phyloP scores from a whole-genome alignment of 2,329 filamentous ascomycete species.

The Penicillium sp. region DNA sequence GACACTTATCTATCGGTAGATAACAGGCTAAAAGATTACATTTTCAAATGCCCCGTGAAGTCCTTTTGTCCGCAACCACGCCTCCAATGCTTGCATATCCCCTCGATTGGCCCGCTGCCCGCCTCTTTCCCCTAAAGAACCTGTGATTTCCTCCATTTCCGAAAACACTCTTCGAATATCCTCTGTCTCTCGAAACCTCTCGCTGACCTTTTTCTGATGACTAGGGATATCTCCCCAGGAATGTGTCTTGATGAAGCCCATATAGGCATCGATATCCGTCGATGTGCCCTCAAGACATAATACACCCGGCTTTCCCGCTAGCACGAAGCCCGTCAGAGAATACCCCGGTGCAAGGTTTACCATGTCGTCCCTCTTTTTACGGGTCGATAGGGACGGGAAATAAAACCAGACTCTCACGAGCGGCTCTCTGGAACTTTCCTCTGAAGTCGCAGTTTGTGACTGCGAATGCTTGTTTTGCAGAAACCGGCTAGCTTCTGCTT shows the following conservation, averaged over 20 bases:
- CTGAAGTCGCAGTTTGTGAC: background rate
- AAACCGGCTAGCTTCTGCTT: slow-evolving; percentile 35
- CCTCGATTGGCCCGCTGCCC: slow-evolving; percentile 34
- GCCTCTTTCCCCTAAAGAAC: slow-evolving; percentile 32
- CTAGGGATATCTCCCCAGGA: slow-evolving; percentile 63
- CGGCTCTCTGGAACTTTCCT: slow-evolving; percentile 14
- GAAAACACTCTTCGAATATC: slow-evolving; percentile 26
- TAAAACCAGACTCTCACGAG: slow-evolving; percentile 62
- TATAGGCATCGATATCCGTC: slow-evolving; percentile 54
- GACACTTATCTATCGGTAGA: too few species aligned
- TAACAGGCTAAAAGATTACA: slow-evolving; percentile 30
- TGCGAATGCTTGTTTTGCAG: slow-evolving; percentile 21
- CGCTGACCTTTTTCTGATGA: slow-evolving; percentile 63
- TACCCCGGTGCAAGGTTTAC: slow-evolving; percentile 55
- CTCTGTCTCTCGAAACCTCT: slow-evolving; percentile 49
- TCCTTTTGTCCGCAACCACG: slow-evolving; percentile 27
- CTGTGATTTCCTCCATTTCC: slow-evolving; percentile 36
- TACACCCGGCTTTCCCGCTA: slow-evolving; percentile 59
- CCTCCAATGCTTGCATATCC: slow-evolving; percentile 37
- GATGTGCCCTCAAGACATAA: slow-evolving; percentile 41
- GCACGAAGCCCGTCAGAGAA: slow-evolving; percentile 57
- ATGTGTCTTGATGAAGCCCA: slow-evolving; percentile 63
- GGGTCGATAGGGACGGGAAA: slow-evolving; percentile 61
- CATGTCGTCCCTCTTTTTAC: slow-evolving; percentile 58
- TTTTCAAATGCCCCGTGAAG: slow-evolving; percentile 32